phyloP scores from a whole-genome alignment of 768 basidiomycete genomes.

The Cyclocybe aegerita region DNA sequence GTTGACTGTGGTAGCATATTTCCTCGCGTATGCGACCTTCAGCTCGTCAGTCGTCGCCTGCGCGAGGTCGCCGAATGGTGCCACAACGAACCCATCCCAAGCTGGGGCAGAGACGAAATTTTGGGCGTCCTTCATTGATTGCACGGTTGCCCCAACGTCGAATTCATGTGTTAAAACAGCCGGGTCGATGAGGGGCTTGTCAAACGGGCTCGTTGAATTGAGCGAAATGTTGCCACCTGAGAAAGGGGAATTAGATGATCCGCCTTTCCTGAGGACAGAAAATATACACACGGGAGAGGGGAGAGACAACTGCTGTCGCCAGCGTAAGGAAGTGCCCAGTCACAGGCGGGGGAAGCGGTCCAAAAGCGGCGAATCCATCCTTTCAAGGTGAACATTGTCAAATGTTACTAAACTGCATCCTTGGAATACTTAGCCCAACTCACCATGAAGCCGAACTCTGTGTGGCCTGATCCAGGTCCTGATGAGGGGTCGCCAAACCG shows the following conservation, averaged over 20 bases:
- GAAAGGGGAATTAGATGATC: constrained; percentile 7
- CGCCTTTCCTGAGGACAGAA: constrained; percentile 3
- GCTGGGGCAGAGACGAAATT: not conserved
- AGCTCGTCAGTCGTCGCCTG: constrained; percentile 1
- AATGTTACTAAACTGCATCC: not conserved
- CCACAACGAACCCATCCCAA: constrained; percentile 1
- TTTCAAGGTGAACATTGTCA: not conserved
- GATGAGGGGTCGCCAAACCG: constrained; percentile 21
- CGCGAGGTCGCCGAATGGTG: constrained; percentile 2
- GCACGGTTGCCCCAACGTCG: not conserved
- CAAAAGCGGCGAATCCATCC: constrained; percentile 3
- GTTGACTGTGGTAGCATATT: constrained; percentile 10
- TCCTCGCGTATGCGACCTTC: constrained; percentile 11
- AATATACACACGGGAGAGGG: not conserved
- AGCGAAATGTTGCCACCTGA: not conserved
- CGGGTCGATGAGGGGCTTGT: constrained; percentile 8
- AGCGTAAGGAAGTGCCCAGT: constrained; percentile 26
- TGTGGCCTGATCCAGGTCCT: constrained; percentile 2
- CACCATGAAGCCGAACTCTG: no score
- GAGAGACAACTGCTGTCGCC: constrained; percentile 11
- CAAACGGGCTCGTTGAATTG: constrained; percentile 15
- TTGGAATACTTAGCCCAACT: not conserved
- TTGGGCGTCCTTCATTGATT: constrained; percentile 2
- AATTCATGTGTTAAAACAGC: not conserved
- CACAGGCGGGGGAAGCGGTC: constrained; percentile 7